These are phyloP conservation scores for Cystobasidiaceae sp. DNA, from an alignment of 1,284 basidiomycete species.

Conservation along the genomic window DNA sequence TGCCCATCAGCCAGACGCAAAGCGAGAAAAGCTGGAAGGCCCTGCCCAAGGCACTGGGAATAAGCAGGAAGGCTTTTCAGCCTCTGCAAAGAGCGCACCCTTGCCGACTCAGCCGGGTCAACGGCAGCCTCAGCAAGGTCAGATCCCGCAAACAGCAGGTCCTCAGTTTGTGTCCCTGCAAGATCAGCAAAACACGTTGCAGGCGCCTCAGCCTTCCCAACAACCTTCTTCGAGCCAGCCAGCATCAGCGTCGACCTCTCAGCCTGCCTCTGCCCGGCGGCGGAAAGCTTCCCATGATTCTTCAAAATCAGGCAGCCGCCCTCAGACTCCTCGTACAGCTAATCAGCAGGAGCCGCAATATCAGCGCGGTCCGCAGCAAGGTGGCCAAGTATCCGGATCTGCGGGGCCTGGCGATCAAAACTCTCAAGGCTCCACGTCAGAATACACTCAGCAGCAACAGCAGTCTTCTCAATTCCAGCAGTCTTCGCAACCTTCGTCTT, in stretches of 20 bases:
- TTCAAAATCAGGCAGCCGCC: background rate
- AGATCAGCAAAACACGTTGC: background rate
- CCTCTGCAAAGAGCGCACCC: no score
- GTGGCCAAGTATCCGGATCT: background rate
- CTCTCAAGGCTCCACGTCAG: background rate
- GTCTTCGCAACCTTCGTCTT: background rate
- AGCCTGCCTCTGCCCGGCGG: background rate
- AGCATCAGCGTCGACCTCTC: background rate
- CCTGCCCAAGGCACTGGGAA: background rate
- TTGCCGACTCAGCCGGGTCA: no score
- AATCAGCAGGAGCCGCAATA: conserved; percentile 6
- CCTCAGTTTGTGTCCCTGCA: background rate
- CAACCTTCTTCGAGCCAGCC: background rate
- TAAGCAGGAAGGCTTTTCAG: background rate
- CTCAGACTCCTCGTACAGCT: conserved; percentile 14
- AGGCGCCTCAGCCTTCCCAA: background rate
- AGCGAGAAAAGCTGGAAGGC: conserved; percentile 12
- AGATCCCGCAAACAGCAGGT: background rate
- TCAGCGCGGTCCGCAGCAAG: background rate
- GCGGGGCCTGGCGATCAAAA: background rate
- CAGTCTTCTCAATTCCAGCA: background rate
- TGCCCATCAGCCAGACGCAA: background rate
- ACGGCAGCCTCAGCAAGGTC: no score
- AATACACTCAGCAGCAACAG: background rate
- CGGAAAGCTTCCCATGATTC: conserved; percentile 13